Conservation (phyloP, 306 rosid species). For the Glycine latifolia region DNA sequence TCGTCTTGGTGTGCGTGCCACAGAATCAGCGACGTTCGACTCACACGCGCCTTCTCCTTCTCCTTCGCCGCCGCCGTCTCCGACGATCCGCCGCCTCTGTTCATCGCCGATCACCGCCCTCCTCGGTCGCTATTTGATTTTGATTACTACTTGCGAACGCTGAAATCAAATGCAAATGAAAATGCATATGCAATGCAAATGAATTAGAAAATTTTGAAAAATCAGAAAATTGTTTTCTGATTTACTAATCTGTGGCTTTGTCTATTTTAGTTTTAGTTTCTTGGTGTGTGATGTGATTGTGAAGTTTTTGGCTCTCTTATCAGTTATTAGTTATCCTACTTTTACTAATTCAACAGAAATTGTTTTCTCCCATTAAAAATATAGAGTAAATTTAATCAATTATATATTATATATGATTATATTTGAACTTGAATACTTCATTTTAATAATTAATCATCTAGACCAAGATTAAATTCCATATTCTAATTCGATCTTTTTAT, state of each 20-base stretch:
- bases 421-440: too few species aligned
- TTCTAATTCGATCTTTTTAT: neutral
- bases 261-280: neutral
- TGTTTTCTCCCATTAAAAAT: neutral
- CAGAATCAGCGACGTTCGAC: slow-evolving; percentile 77
- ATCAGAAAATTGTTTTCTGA: neutral
- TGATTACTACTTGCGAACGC: neutral
- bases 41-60: slow-evolving; percentile 75
- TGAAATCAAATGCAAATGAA: slow-evolving; percentile 30
- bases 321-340: slow-evolving; percentile 28
- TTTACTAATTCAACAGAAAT: slow-evolving; percentile 52
- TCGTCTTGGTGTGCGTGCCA: slow-evolving; percentile 97
- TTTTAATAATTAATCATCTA: neutral
- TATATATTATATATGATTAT: too few species aligned
- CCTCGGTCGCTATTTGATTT: neutral
- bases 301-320: slow-evolving; percentile 5
- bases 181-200: neutral
- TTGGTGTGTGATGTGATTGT: slow-evolving; percentile 6
- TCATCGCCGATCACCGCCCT: slow-evolving; percentile 53
- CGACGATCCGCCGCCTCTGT: slow-evolving; percentile 50
- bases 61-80: slow-evolving; percentile 46
- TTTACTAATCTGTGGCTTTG: neutral
- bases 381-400: neutral
- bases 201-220: neutral
- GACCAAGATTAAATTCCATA: neutral